Base-by-base conservation (phyloP, 768 basidiomycete species). In the Lactarius akahatsu region DNA sequence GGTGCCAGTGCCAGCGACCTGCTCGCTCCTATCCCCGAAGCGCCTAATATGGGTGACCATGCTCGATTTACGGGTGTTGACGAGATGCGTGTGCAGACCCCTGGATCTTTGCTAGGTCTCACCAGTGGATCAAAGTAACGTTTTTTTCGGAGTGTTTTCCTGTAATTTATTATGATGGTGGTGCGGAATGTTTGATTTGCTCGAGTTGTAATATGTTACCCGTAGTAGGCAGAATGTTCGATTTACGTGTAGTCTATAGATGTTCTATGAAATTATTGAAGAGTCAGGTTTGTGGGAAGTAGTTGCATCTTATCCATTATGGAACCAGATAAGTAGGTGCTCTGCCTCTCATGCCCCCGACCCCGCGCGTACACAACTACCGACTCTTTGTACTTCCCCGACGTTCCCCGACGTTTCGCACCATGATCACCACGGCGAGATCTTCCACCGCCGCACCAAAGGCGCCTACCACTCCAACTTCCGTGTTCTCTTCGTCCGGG, bases 11-110 rank as follows among this genome's bases (percentile, higher is more conserved):
- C 64, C 41, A 28, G 30, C 23, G 61, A 58, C 30, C 47, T 65
- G 13, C 41, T 65, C 11, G 64, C 57, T 30, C 59, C 62, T 5
- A 43, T 13, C 15, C 66, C 66, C 13, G 62, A 9, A 18, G 52
- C 8, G 23, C 58, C 62, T 23, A 18, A 26, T 32, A 59, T 34
- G 11, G 43, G 62, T 43, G 16, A 40, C 41, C 55, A 26, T 20
- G 7, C 58, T 40, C 62, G 36, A 47, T 40, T 50, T 20, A 55
- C 5, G 13, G 52, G 34, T 2, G 43, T 63, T 16, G 66, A 59
- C 55, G 69, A 59, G 15, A 64, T 57, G 32, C 70, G 68, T 55
- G 70, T 69, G 18, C 70, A 71, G 54, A 71, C 70, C 18, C 70
- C 70, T 18, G 68, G 64, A 56, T 69, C 70, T 10, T 61, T 71